These are phyloP conservation scores for Penicillium herquei DNA, from an alignment of 495 filamentous ascomycete genomes.

Conservation along the genomic window DNA sequence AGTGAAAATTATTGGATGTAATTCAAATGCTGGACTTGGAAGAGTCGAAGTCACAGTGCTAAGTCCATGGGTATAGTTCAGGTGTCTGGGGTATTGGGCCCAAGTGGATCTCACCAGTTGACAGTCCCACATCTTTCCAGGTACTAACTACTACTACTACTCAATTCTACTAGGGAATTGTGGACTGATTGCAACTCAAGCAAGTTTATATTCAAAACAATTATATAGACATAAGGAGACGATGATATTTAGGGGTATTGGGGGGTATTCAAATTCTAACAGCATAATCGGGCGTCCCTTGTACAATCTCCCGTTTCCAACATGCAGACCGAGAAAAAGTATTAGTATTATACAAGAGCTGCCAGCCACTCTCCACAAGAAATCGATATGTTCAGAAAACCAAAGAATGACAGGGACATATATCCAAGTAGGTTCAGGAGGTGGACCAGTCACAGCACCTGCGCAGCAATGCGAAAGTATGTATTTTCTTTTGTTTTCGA, in stretches of 20 bases:
- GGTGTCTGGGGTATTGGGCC: too few relatives aligned
- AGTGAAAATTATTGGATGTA: too few relatives aligned
- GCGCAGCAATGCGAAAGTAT: neutral
- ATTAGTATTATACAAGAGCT: slow-evolving; percentile 4
- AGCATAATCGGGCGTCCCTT: slow-evolving; percentile 1
- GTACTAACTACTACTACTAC: too few relatives aligned
- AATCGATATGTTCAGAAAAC: neutral
- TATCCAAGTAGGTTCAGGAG: neutral
- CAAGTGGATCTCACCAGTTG: too few relatives aligned
- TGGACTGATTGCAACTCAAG: neutral
- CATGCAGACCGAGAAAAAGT: neutral
- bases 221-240: slow-evolving; percentile 10
- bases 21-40: too few relatives aligned
- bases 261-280: slow-evolving; percentile 3
- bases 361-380: neutral
- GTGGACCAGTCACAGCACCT: neutral
- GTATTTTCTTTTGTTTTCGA: too few relatives aligned
- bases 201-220: neutral
- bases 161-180: too few relatives aligned
- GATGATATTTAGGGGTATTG: slow-evolving; percentile 4
- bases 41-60: too few relatives aligned
- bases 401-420: neutral
- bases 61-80: too few relatives aligned
- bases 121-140: too few relatives aligned
- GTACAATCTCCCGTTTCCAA: slow-evolving; percentile 3